Conservation (phyloP, 345 rosid species). For the Euphorbia lathyris region DNA sequence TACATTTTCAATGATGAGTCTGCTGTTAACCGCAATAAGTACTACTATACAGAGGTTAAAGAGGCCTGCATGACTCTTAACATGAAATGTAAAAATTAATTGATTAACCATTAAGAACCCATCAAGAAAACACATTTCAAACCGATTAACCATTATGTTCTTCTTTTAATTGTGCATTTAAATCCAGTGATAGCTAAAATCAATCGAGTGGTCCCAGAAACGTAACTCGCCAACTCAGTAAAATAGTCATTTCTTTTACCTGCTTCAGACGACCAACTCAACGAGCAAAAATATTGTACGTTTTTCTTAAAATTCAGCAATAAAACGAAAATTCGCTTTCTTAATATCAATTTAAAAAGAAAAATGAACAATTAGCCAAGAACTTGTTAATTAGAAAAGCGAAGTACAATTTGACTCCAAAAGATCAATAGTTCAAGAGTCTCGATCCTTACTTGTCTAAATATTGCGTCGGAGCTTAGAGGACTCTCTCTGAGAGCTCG, state of each 20-base stretch:
- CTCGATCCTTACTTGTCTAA: conserved; percentile 61
- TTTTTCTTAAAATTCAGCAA: too few relatives aligned
- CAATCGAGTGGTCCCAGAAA: not conserved
- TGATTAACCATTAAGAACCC: not conserved
- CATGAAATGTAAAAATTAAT: conserved; percentile 9
- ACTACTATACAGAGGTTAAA: conserved; percentile 96
- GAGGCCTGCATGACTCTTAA: conserved; percentile 97
- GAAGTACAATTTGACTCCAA: too few relatives aligned
- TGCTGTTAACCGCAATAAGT: conserved; percentile 92
- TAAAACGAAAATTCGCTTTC: too few relatives aligned
- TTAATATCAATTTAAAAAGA: too few relatives aligned
- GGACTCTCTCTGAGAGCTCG: conserved; percentile 71
- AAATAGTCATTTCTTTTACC: not conserved
- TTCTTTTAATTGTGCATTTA: not conserved
- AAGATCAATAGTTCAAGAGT: too few relatives aligned
- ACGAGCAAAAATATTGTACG: not conserved
- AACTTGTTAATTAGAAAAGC: too few relatives aligned
- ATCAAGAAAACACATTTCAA: not conserved
- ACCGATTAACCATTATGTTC: not conserved
- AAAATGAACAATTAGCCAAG: too few relatives aligned
- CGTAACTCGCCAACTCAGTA: not conserved
- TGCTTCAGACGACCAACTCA: not conserved
- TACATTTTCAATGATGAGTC: conserved; percentile 90
- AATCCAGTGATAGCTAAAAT: not conserved
- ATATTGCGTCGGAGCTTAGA: conserved; percentile 80